These are phyloP conservation scores for Blastomyces emzantsi DNA, from an alignment of 2,329 filamentous ascomycete species.

Conservation along the genomic window DNA sequence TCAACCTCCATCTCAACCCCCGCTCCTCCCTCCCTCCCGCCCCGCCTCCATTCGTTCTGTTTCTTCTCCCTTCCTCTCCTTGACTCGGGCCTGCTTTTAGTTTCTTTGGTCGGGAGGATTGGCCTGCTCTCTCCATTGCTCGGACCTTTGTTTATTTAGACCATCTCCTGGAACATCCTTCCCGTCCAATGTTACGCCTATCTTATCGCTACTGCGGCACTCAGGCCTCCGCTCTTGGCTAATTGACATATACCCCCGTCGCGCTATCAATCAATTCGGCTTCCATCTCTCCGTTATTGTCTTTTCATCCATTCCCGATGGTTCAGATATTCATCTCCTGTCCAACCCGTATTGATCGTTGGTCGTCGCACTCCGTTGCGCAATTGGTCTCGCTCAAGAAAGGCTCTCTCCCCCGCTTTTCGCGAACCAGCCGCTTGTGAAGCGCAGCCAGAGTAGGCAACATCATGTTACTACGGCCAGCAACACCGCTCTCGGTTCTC, in stretches of 20 bases:
- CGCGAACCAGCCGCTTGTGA: neutral
- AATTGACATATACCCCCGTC: neutral
- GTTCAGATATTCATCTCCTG: neutral
- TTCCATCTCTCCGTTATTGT: neutral
- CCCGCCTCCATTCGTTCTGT: neutral
- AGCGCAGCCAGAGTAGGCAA: neutral
- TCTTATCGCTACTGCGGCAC: neutral
- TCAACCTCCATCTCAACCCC: neutral
- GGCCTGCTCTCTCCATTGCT: neutral
- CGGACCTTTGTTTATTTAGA: neutral
- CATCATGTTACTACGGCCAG: slow-evolving; percentile 72
- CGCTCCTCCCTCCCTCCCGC: no score
- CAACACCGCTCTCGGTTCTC: slow-evolving; percentile 80
- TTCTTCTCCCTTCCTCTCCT: neutral
- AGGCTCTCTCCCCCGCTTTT: neutral
- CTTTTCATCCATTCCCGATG: neutral
- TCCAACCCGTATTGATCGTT: neutral
- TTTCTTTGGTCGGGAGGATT: neutral
- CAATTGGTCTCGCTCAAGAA: neutral
- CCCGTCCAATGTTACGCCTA: neutral
- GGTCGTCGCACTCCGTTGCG: neutral
- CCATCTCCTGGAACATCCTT: neutral
- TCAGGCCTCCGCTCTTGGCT: slow-evolving; percentile 2
- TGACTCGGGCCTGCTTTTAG: neutral
- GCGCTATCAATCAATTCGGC: neutral